phyloP scores from a whole-genome alignment of 2,329 filamentous ascomycete genomes.

The Aspergillus thermomutatus region DNA sequence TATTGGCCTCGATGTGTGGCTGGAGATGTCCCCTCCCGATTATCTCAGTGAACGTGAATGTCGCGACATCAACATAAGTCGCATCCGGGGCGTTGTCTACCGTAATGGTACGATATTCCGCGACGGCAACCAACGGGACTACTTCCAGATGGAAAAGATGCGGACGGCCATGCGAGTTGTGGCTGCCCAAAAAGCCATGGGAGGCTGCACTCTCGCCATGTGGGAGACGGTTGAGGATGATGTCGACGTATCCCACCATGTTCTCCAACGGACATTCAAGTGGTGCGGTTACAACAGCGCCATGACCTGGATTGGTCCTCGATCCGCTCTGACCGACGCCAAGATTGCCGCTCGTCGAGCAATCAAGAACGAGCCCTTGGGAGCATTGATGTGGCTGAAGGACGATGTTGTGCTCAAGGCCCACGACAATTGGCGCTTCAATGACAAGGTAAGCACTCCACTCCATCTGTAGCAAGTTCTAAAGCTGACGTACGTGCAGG shows the following conservation, averaged over 20 bases:
- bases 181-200: slow-evolving; percentile 14
- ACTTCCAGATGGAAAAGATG: slow-evolving; percentile 35
- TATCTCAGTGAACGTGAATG: slow-evolving; percentile 26
- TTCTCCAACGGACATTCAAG: slow-evolving; percentile 33
- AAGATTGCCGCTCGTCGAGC: slow-evolving; percentile 13
- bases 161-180: slow-evolving; percentile 13
- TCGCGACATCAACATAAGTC: slow-evolving; percentile 18
- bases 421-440: slow-evolving; percentile 32
- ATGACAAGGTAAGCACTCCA: slow-evolving; percentile 6
- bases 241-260: slow-evolving; percentile 27
- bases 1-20: slow-evolving; percentile 35
- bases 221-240: slow-evolving; percentile 38
- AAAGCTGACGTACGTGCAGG: neutral
- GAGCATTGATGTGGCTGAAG: slow-evolving; percentile 41
- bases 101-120: slow-evolving; percentile 31
- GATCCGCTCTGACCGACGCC: slow-evolving; percentile 28
- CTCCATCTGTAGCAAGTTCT: neutral
- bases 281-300: slow-evolving; percentile 40
- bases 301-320: slow-evolving; percentile 34
- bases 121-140: slow-evolving; percentile 30
- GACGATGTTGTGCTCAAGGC: slow-evolving; percentile 30
- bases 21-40: slow-evolving; percentile 31
- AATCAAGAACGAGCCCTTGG: slow-evolving; percentile 28
- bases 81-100: slow-evolving; percentile 27
- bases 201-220: slow-evolving; percentile 11